Percentiles rank a stretch among this genome's conserved stretches.
These are phyloP conservation scores for Talaromyces sp. DNA, from an alignment of 2,329 filamentous ascomycete species.

Conservation along the genomic window DNA sequence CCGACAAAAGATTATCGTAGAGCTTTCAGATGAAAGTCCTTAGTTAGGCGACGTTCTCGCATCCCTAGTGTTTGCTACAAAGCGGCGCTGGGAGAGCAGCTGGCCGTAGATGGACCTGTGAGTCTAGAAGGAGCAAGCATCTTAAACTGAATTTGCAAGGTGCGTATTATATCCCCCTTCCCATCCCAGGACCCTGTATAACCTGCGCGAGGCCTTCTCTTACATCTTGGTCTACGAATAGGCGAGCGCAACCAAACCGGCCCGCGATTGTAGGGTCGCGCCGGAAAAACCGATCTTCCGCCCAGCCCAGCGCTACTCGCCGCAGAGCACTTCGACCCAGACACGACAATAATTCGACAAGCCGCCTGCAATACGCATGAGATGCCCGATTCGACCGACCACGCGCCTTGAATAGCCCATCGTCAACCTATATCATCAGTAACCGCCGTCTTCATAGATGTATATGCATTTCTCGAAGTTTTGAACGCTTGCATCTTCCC, in stretches of 20 bases:
- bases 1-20: neutral
- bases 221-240: slow-evolving; percentile 6
- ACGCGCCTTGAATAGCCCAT: neutral
- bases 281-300: slow-evolving; percentile 14
- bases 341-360: slow-evolving; percentile 4
- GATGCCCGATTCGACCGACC: neutral
- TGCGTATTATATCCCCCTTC: slow-evolving; percentile 11
- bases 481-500: neutral
- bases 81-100: slow-evolving; percentile 1
- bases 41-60: slow-evolving; percentile 2
- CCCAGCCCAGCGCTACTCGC: slow-evolving; percentile 7
- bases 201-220: neutral
- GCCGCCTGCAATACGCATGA: neutral
- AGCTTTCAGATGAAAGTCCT: neutral
- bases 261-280: neutral
- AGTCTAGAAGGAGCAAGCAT: slow-evolving; percentile 3
- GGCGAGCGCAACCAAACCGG: neutral
- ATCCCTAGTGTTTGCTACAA: neutral
- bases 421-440: neutral
- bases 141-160: slow-evolving; percentile 11
- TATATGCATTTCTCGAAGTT: neutral
- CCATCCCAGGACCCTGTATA: slow-evolving; percentile 2
- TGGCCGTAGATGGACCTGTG: slow-evolving; percentile 7
- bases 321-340: slow-evolving; percentile 6
- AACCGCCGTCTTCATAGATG: neutral